These are phyloP conservation scores for Abrus precatorius DNA, from an alignment of 306 rosid genomes.

Conservation along the genomic window DNA sequence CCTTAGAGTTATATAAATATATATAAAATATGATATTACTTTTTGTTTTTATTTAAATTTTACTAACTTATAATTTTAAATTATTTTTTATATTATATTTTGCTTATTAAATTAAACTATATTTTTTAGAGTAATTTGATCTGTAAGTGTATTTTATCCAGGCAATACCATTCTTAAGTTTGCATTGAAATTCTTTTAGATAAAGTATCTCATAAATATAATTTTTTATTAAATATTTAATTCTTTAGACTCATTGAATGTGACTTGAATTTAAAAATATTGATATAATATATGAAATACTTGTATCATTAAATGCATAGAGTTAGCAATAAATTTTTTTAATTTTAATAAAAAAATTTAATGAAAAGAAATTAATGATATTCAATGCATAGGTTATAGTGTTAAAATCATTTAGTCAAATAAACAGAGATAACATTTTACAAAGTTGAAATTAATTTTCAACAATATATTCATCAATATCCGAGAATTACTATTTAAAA, in stretches of 20 bases:
- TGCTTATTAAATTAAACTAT: not conserved
- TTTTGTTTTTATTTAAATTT: not conserved
- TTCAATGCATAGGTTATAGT: not conserved
- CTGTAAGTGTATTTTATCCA: not conserved
- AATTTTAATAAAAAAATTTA: not conserved
- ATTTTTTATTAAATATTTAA: not conserved
- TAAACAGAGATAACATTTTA: not conserved
- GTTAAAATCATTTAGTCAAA: not conserved
- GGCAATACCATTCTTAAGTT: not conserved
- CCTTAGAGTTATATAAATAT: too few relatives aligned
- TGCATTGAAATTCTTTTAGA: not conserved
- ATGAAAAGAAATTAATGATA: not conserved
- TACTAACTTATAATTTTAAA: not conserved
- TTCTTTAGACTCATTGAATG: not conserved
- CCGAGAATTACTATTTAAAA: too few relatives aligned
- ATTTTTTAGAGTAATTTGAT: not conserved
- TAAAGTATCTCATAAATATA: not conserved
- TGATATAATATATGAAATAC: not conserved
- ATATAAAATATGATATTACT: too few relatives aligned
- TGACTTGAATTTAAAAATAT: conserved; percentile 2
- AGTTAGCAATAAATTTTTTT: not conserved
- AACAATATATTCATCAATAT: too few relatives aligned
- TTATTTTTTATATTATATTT: not conserved
- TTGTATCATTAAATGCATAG: not conserved
- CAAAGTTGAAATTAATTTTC: not conserved